Evolutionary conservation across 192 early-diverging fungal species (phyloP), one percentile per base, ranked within the genome.

Genomic region (Backusella australiensis): DNA sequence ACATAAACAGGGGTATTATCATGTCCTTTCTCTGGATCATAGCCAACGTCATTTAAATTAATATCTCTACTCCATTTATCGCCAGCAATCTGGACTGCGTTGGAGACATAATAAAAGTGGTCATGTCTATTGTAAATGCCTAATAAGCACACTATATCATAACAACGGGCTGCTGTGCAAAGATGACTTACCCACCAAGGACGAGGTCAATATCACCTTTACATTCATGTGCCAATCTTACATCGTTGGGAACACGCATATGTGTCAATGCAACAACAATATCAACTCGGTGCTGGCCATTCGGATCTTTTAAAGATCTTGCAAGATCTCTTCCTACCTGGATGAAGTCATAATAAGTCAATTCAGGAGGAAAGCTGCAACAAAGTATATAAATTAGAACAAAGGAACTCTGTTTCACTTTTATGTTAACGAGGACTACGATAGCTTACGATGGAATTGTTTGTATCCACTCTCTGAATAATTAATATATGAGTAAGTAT

Each of bases 251-350:
- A n/a, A 92, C 74, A 0, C 92, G 86, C 87, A 91, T 92, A 71
- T 93, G 92, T 39, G 92, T 89, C 49, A 93, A 75, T n/a, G 91
- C 91, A 46, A 93, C 79, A 32, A 93, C 89, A 32, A 93, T 32
- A 53, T 92, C 90, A 35, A 88, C 89, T 0, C 82, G 73, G 77
- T 88, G 44, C 3, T 75, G 77, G 11, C 86, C 84, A 21, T 81
- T 70, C 1, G 77, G 69, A 56, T 81, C 81, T 7, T 77, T 79
- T 34, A 93, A 68, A 72, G 21, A 67, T 6, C 35, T 17, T 14
- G 86, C 75, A 46, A 88, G 80, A 0, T 82, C 74, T 35, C 84
- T 79, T 0, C 85, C 90, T 3, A 77, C 74, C 11, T 80, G 52
- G n/a, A 91, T 39, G 77, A 86, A 90, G 68, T 91, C 85, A n/a